Evolutionary conservation across 306 rosid genomes (phyloP), one percentile per base, ranked within the genome.

Genomic region (Vicia villosa): DNA sequence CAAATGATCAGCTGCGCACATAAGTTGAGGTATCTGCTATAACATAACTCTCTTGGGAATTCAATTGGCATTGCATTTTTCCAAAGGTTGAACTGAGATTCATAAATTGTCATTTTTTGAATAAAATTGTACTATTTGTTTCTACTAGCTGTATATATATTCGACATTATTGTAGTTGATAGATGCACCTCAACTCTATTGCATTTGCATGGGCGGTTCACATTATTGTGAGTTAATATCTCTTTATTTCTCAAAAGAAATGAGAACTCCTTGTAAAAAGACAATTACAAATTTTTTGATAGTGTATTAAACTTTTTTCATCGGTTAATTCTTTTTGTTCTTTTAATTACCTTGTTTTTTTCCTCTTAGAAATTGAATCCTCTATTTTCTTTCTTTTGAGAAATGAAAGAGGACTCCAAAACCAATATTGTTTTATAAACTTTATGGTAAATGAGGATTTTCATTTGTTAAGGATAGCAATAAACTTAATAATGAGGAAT

Each of bases 91-190:
- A 26, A 56, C 10, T 13, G 40, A 26, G 60, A 54, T 5, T 54
- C 60, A 54, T 20, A 12, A 11, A 16, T 19, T 4, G 55, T 21
- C 38, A 56, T 56, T 55, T n/a, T n/a, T n/a, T n/a, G n/a, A n/a
- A n/a, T n/a, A n/a, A n/a, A n/a, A n/a, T 59, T 60, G 38, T 46
- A 47, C 61, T 56, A 26, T 26, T 56, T 56, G 37, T 26, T 56
- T 56, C 19, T 12, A 5, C 52, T 45, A 45, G 45, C n/a, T n/a
- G n/a, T n/a, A n/a, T n/a, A n/a, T n/a, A n/a, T n/a, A n/a, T n/a
- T 41, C 14, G 5, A 12, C 6, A 5, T 41, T 42, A 42, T 42
- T 42, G 47, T 42, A 42, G 15, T 42, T 42, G 47, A 42, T 42
- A 42, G 16, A 42, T 42, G 1, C 6, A 42, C 16, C n/a, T 42